These are phyloP conservation scores for Aspergillus flavus DNA, from an alignment of 2,329 filamentous ascomycete species.

Conservation along the genomic window DNA sequence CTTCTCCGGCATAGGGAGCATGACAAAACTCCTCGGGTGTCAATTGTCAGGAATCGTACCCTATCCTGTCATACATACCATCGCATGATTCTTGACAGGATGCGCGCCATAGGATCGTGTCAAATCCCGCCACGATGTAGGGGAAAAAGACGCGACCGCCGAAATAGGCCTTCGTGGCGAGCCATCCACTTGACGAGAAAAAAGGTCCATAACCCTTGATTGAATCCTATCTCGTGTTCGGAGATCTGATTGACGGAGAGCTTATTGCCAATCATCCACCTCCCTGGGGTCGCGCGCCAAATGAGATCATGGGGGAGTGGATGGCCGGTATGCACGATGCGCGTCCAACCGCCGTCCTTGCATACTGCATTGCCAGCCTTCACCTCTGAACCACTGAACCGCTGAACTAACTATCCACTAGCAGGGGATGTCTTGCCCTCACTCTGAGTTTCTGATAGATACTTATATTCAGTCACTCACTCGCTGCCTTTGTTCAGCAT, in stretches of 20 bases:
- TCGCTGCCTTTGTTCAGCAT: neutral
- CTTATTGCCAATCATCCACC: constrained; percentile 5
- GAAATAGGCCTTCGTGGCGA: constrained; percentile 7
- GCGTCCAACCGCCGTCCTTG: constrained; percentile 17
- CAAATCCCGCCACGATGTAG: neutral
- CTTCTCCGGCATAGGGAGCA: neutral
- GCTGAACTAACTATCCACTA: neutral
- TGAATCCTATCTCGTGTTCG: constrained; percentile 8
- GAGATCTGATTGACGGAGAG: constrained; percentile 7
- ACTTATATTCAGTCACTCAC: constrained; percentile 21
- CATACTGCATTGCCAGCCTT: constrained; percentile 11
- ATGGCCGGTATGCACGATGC: constrained; percentile 13
- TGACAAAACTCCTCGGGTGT: neutral
- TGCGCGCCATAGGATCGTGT: constrained; percentile 1
- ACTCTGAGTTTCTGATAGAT: constrained; percentile 9
- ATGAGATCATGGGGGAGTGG: constrained; percentile 1
- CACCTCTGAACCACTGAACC: neutral
- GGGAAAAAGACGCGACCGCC: constrained; percentile 5
- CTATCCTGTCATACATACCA: constrained; percentile 1
- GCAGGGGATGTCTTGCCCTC: neutral
- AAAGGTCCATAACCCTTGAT: constrained; percentile 4
- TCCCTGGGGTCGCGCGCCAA: constrained; percentile 6
- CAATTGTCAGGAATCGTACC: neutral
- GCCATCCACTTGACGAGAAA: constrained; percentile 4
- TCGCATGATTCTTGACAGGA: constrained; percentile 2